Evolutionary conservation across 2,329 filamentous ascomycete genomes (phyloP).

Genomic region (Apiospora arundinis): DNA sequence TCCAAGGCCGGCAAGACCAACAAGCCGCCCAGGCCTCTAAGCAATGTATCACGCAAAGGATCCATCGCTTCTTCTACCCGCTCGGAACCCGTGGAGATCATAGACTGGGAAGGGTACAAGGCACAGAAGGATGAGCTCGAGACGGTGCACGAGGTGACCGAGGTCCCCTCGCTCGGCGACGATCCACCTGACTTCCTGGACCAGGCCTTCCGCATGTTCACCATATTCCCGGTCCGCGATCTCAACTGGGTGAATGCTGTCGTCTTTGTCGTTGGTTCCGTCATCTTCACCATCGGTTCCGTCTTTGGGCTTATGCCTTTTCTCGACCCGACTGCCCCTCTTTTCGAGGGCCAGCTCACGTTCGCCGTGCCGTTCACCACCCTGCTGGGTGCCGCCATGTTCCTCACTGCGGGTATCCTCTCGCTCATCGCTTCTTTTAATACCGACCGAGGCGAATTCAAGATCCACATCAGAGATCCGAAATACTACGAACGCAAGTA

Average conservation of each 20-base stretch:
- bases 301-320: conserved; percentile 19
- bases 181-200: conserved; percentile 18
- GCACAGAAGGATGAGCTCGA: conserved; percentile 54
- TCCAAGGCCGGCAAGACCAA: background rate
- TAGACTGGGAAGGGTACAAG: conserved; percentile 14
- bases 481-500: conserved; percentile 13
- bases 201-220: conserved; percentile 28
- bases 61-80: background rate
- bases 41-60: background rate
- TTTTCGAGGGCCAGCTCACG: conserved; percentile 16
- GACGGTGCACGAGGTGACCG: conserved; percentile 17
- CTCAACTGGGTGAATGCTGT: conserved; percentile 27
- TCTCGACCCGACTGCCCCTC: conserved; percentile 1
- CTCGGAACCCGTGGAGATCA: background rate
- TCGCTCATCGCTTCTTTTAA: conserved; percentile 23
- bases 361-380: conserved; percentile 18
- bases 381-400: conserved; percentile 22
- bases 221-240: conserved; percentile 27
- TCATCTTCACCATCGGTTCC: conserved; percentile 25
- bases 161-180: background rate
- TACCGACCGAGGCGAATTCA: conserved; percentile 23
- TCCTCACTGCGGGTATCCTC: conserved; percentile 22
- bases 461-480: conserved; percentile 16
- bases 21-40: background rate
- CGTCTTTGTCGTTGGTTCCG: conserved; percentile 34